Percentiles rank a stretch among this genome's conserved stretches.
Evolutionary conservation across 768 basidiomycete species (phyloP).

Genomic region (Phanerodontia chrysosporium): DNA sequence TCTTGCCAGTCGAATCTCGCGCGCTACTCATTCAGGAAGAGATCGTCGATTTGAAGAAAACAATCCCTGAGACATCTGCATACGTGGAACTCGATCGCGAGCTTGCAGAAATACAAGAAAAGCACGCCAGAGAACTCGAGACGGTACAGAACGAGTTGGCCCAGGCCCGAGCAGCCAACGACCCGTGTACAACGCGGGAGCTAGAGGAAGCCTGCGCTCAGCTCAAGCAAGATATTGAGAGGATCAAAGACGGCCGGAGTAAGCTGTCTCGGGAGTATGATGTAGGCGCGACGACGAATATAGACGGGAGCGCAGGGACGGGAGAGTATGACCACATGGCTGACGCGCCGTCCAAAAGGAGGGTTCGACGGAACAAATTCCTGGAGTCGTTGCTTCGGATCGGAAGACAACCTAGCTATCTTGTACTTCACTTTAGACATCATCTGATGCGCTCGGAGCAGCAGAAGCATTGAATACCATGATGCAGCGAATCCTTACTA

Average conservation of each 20-base stretch:
- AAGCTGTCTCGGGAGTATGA: constrained; percentile 34
- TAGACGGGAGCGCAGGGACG: neutral
- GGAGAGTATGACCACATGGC: neutral
- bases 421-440: too few species aligned
- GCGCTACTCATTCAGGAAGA: constrained; percentile 8
- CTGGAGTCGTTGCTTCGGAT: too few species aligned
- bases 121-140: constrained; percentile 43
- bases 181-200: constrained; percentile 30
- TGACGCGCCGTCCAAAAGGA: too few species aligned
- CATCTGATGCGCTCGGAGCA: too few species aligned
- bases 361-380: too few species aligned
- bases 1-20: neutral
- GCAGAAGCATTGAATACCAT: too few species aligned
- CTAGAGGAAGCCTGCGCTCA: constrained; percentile 27
- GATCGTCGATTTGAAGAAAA: constrained; percentile 6
- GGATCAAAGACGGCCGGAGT: constrained; percentile 32
- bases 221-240: constrained; percentile 37
- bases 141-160: constrained; percentile 22
- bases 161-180: constrained; percentile 12
- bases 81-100: constrained; percentile 32
- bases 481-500: too few species aligned
- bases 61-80: constrained; percentile 7
- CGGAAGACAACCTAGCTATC: too few species aligned
- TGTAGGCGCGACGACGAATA: constrained; percentile 24
- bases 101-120: constrained; percentile 40